Base-by-base conservation (phyloP, 257 asterid species). In the Anisodus acutangulus region DNA sequence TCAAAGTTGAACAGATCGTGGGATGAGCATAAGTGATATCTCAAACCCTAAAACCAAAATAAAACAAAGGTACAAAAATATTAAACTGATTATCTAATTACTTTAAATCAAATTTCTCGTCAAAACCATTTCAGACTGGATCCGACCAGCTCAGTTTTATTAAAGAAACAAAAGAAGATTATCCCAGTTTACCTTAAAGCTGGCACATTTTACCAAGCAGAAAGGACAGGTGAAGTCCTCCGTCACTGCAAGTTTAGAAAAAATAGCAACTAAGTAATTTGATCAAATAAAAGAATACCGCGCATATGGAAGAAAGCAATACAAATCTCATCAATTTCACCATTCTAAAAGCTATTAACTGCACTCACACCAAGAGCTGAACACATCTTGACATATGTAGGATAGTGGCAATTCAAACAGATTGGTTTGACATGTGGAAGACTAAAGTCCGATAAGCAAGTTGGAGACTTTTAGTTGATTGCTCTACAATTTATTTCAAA, bases 141-240 rank as follows among this genome's bases (percentile, higher is more conserved):
- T 13, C 62, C 63, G 13, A 26, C 51, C 26, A 53, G 81, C 64
- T 74, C 22, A 26, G 49, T 78, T 26, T 62, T 47, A 80, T 57
- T 15, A 55, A 63, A 67, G 55, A 83, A 69, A 87, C 67, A 74
- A 70, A 35, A 74, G 82, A 72, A 82, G 86, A 39, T 49, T 84
- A 84, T 74, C 81, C 81, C 78, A 79, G 67, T 62, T 71, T 91
- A 95, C 99, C 99, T 97, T 94, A 85, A 89, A 95, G 92, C 97
- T 94, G 83, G 94, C 97, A 88, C 99, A 95, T 90, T 91, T 95
- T 82, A 93, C 97, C 96, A 97, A 94, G 91, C 99, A 97, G 90
- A 97, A 94, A 87, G 99, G 95, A 94, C 99, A 97, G 9, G 99
- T 71, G 86, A 97, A 97, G 90, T 97, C 98, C 88, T 97, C 99